Conservation (phyloP, 2,329 filamentous ascomycete species). For the Tolypocladium album region DNA sequence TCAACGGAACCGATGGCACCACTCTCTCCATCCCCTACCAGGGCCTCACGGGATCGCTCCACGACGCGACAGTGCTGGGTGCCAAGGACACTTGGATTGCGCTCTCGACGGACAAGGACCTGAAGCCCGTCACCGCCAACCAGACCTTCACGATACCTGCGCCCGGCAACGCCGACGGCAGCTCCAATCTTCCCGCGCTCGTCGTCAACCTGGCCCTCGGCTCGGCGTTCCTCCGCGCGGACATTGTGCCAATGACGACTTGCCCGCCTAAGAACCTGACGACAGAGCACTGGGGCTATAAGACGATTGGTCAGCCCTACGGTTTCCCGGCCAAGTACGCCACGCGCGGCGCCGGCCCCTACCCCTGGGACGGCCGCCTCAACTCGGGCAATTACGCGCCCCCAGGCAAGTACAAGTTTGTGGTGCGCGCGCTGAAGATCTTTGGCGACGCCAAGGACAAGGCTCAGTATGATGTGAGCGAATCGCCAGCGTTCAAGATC, state of each 20-base stretch:
- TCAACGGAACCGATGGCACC: slow-evolving; percentile 27
- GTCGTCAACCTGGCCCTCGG: slow-evolving; percentile 33
- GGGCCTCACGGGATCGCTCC: slow-evolving; percentile 25
- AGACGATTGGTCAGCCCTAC: slow-evolving; percentile 30
- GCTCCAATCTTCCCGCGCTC: slow-evolving; percentile 25
- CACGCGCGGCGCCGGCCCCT: slow-evolving; percentile 12
- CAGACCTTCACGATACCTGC: slow-evolving; percentile 30
- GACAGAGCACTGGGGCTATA: slow-evolving; percentile 24
- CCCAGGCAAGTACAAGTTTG: slow-evolving; percentile 37
- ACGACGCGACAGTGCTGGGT: slow-evolving; percentile 14
- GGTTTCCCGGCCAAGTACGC: slow-evolving; percentile 27
- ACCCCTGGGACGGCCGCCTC: slow-evolving; percentile 35
- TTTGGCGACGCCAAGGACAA: slow-evolving; percentile 34
- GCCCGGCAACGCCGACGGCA: slow-evolving; percentile 21
- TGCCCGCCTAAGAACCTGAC: slow-evolving; percentile 14
- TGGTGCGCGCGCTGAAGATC: slow-evolving; percentile 36
- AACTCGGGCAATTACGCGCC: slow-evolving; percentile 35
- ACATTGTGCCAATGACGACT: slow-evolving; percentile 29
- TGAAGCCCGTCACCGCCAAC: slow-evolving; percentile 18
- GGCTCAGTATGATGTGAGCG: slow-evolving; percentile 34
- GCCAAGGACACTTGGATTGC: slow-evolving; percentile 15
- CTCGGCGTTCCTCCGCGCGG: slow-evolving; percentile 29
- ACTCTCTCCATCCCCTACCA: slow-evolving; percentile 29
- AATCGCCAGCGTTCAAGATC: slow-evolving; percentile 33
- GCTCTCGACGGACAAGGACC: slow-evolving; percentile 20